These are phyloP conservation scores for Penicillium polonicum DNA, from an alignment of 2,329 filamentous ascomycete species.

Conservation along the genomic window DNA sequence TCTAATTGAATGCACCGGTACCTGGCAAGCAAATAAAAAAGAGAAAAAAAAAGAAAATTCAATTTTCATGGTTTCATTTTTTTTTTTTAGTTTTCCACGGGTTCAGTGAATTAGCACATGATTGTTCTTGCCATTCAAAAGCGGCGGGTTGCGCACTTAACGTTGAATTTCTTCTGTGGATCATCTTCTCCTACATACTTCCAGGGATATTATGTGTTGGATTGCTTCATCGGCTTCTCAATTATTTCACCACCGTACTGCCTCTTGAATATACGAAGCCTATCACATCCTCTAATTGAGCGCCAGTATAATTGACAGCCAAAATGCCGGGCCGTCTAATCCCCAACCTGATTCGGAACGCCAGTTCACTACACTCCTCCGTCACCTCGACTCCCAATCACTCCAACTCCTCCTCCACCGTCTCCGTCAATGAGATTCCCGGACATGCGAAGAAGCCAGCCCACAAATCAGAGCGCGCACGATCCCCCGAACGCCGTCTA, in stretches of 20 bases:
- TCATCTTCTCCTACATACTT: conserved; percentile 6
- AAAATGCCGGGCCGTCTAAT: conserved; percentile 44
- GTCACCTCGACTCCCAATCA: conserved; percentile 29
- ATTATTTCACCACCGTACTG: conserved; percentile 27
- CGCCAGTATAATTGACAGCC: conserved; percentile 6
- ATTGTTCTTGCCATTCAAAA: conserved; percentile 25
- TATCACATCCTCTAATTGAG: neutral
- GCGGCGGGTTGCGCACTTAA: conserved; percentile 16
- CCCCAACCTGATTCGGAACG: conserved; percentile 40
- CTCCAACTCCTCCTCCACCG: conserved; percentile 39
- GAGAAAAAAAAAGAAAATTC: neutral
- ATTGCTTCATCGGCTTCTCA: conserved; percentile 14
- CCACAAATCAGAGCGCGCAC: conserved; percentile 30
- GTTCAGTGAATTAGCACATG: conserved; percentile 24
- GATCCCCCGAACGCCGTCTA: conserved; percentile 41
- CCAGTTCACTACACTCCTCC: conserved; percentile 31
- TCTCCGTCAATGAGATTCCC: conserved; percentile 39
- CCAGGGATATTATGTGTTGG: conserved; percentile 18
- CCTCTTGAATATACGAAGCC: conserved; percentile 18
- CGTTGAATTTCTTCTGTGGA: conserved; percentile 12
- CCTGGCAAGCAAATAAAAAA: conserved; percentile 2
- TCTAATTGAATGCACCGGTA: conserved; percentile 7
- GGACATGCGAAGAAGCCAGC: conserved; percentile 29
- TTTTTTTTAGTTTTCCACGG: conserved; percentile 22
- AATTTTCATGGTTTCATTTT: conserved; percentile 6